A percentile compares a stretch with the other conserved stretches of the same genome.
These are phyloP conservation scores for Odontarrhena argentea DNA, from an alignment of 345 rosid genomes.

Conservation along the genomic window DNA sequence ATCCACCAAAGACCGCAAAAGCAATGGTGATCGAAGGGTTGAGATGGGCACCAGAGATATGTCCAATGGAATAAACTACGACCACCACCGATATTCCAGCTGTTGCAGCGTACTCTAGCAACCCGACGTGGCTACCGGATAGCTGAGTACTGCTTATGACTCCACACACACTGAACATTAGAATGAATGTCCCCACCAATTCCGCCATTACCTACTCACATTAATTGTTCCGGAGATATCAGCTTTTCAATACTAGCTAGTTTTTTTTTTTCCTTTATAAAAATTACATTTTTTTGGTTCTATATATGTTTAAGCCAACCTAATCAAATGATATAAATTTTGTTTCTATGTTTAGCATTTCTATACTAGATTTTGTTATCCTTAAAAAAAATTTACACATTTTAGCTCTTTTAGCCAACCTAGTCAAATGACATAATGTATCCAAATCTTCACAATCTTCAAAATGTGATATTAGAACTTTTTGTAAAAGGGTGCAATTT, in stretches of 20 bases:
- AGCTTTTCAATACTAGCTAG: background rate
- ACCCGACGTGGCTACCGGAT: conserved; percentile 59
- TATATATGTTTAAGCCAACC: background rate
- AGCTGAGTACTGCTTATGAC: conserved; percentile 61
- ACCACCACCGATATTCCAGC: conserved; percentile 72
- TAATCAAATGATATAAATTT: background rate
- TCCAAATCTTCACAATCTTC: no score
- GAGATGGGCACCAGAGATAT: conserved; percentile 85
- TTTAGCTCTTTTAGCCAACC: no score
- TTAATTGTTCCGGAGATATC: background rate
- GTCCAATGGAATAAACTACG: conserved; percentile 63
- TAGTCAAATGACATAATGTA: no score
- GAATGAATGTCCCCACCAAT: conserved; percentile 71
- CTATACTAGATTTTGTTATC: no score
- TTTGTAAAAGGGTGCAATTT: no score
- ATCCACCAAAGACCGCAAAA: conserved; percentile 69
- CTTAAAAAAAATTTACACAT: no score
- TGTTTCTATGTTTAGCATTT: no score
- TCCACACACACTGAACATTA: conserved; percentile 76
- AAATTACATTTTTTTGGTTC: background rate
- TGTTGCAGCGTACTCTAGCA: conserved; percentile 69
- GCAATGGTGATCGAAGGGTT: conserved; percentile 87
- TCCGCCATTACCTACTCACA: conserved; percentile 69
- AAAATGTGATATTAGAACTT: no score
- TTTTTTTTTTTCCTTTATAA: background rate